These are phyloP conservation scores for Alternaria gaisen DNA, from an alignment of 2,329 filamentous ascomycete genomes.

Conservation along the genomic window DNA sequence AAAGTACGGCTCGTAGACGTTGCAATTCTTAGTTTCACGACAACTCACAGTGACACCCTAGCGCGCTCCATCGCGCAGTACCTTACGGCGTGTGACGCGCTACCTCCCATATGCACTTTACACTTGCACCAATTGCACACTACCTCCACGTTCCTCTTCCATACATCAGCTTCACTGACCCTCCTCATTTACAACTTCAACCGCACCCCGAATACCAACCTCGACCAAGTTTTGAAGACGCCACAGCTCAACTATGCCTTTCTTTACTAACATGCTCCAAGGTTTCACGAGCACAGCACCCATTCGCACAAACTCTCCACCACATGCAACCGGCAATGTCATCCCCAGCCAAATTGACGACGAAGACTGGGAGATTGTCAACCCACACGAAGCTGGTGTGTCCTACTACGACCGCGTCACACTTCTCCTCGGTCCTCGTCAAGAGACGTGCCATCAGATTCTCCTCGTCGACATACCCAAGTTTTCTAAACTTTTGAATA, in stretches of 20 bases:
- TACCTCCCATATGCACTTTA: not conserved
- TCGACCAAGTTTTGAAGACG: not conserved
- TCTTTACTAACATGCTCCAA: not conserved
- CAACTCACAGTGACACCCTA: not conserved
- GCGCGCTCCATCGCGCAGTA: not conserved
- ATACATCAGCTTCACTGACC: not conserved
- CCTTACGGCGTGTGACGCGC: not conserved
- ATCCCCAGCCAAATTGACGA: not conserved
- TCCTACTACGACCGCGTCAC: constrained; percentile 8
- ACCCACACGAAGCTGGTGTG: not conserved
- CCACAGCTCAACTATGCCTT: not conserved
- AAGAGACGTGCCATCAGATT: not conserved
- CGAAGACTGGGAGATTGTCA: constrained; percentile 9
- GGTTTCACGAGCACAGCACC: not conserved
- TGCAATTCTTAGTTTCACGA: constrained; percentile 1
- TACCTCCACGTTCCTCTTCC: not conserved
- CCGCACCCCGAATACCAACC: not conserved
- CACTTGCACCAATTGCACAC: not conserved
- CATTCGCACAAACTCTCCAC: not conserved
- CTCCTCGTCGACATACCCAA: constrained; percentile 7
- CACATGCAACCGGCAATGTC: not conserved
- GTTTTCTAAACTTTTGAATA: not conserved
- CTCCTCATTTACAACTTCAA: not conserved
- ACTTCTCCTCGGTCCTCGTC: constrained; percentile 5
- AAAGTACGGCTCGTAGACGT: constrained; percentile 3